Base-by-base conservation (phyloP, 2,329 filamentous ascomycete species). In the Furcasterigmium furcatum region DNA sequence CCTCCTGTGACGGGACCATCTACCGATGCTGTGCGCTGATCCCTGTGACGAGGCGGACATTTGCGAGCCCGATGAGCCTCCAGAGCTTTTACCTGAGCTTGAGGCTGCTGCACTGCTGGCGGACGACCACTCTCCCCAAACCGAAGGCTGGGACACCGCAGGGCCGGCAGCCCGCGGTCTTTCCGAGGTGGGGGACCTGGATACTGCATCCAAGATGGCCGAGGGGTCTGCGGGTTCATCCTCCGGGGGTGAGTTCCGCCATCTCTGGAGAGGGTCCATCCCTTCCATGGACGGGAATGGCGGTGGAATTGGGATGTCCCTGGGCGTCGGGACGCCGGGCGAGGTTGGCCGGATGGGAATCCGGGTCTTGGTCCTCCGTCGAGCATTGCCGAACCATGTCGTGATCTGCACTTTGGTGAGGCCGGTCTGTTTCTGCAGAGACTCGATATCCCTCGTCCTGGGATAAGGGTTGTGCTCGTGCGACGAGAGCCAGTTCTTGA, bases 311-410 rank as follows among this genome's bases (percentile, higher is more conserved):
- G 38, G 41, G 7, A 51, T 47, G 12, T 43, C 12, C 16, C 49
- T 42, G 4, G 47, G 44, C 5, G 29, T 35, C 25, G 40, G 40
- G 24, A 50, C 34, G 5, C 46, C 48, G 1, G 49, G 49, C 2
- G 44, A 49, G 1, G 47, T 47, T 47, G 66, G 68, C 53, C 72
- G 67, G 41, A 71, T 45, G 5, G 49, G 49, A 6, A 41, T 32
- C 24, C 72, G 70, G 44, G 76, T 72, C 63, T 85, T 86, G 43
- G 40, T 42, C 0, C 49, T 39, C 16, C 47, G 29, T 12, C 47
- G 47, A 13, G 49, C 46, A 29, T 49, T 51, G 34, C 42, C 18
- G 7, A 51, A 32, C 49, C 49, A 49, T 10, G 49, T 51, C 16
- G 29, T 45, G 22, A 51, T 49, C 24, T 51, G 49, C n/a, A 43